Base-by-base conservation (phyloP, 345 rosid genomes). In the Camelina neglecta region DNA sequence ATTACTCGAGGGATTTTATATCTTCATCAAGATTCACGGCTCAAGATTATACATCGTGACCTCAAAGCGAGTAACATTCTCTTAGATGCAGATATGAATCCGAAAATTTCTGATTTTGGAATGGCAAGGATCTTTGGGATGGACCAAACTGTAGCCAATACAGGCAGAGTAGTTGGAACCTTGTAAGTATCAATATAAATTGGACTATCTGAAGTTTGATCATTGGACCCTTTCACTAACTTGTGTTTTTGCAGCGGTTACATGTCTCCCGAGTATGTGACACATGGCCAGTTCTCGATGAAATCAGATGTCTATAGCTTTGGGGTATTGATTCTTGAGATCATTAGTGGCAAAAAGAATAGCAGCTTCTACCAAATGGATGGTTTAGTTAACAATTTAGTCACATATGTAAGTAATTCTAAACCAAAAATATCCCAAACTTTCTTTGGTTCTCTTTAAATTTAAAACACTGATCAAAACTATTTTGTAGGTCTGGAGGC, bases 11-110 rank as follows among this genome's bases (percentile, higher is more conserved):
- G 82, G 11, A 69, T 79, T 47, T 4, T 74, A 3, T 79, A 79
- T 42, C 82, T 79, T 11, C 82, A 79, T 62, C 73, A 81, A 65
- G 85, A 82, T 73, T 82, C 83, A 26, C 76, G 81, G 11, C 54
- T 73, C 10, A 73, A n/a, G 1, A 79, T 79, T 35, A 79, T 79
- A 45, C 81, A 79, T 24, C 72, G 77, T 31, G 81, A 78, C 31
- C 81, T 78, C 36, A 78, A 78, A 67, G 74, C 78, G 0, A 47
- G 78, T 74, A 79, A 79, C 55, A 73, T 79, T 50, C 77, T 79
- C 42, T 35, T 79, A 44, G 81, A 79, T 41, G 56, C 44, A 0
- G 50, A 67, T 0, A 60, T 73, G 81, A 79, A 54, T 11, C 69
- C 81, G 0, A 79, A 79, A 74, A 57, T 74, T 0, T 55, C 78